Conservation (phyloP, 352 stramenopile species). For the Phytophthora aleatoria region DNA sequence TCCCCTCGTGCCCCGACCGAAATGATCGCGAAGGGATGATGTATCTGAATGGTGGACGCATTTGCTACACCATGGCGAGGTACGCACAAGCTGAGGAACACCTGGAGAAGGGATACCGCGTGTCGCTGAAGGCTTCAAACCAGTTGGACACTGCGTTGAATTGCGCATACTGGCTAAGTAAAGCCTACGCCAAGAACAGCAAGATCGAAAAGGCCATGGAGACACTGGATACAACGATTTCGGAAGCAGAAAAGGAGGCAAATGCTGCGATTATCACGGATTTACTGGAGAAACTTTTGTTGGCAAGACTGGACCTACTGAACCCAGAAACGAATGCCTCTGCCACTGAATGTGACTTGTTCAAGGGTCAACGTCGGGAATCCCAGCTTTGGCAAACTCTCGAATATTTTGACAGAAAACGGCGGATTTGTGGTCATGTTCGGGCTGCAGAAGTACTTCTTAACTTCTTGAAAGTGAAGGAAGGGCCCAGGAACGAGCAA, state of each 20-base stretch:
- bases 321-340: slow-evolving; percentile 28
- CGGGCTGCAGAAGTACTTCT: slow-evolving; percentile 42
- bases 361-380: slow-evolving; percentile 20
- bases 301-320: slow-evolving; percentile 53
- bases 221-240: slow-evolving; percentile 32
- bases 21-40: slow-evolving; percentile 50
- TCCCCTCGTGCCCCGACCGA: slow-evolving; percentile 46
- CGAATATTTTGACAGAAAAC: slow-evolving; percentile 62
- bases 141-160: slow-evolving; percentile 51
- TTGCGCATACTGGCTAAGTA: slow-evolving; percentile 56
- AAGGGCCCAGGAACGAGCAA: background rate
- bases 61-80: slow-evolving; percentile 61
- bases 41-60: slow-evolving; percentile 62
- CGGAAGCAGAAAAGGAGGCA: slow-evolving; percentile 28
- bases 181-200: slow-evolving; percentile 43
- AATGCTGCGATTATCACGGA: slow-evolving; percentile 31
- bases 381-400: slow-evolving; percentile 43
- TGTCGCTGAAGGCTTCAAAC: slow-evolving; percentile 20
- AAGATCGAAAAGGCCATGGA: slow-evolving; percentile 37
- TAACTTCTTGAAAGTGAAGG: slow-evolving; percentile 25
- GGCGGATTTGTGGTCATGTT: slow-evolving; percentile 45
- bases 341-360: slow-evolving; percentile 4
- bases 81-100: slow-evolving; percentile 50
- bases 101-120: slow-evolving; percentile 45
- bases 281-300: slow-evolving; percentile 49